A percentile compares a stretch with the other conserved stretches of the same genome.
These are phyloP conservation scores for Kazachstania kunashirensis DNA, from an alignment of 805 yeast species.

Conservation along the genomic window DNA sequence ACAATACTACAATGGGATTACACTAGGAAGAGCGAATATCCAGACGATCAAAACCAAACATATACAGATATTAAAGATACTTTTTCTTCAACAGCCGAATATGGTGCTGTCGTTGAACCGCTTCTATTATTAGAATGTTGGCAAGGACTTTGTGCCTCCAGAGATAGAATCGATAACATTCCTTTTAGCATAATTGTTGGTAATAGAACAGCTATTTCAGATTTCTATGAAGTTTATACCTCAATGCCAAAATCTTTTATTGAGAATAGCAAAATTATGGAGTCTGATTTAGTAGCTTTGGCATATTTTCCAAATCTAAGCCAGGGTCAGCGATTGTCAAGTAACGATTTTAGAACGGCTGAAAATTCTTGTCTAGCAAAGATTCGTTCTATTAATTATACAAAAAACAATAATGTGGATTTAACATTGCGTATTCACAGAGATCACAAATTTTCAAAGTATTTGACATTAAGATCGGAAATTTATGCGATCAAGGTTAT, in stretches of 20 bases:
- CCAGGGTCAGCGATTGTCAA: slow-evolving; percentile 22
- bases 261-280: slow-evolving; percentile 48
- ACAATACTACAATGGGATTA: slow-evolving; percentile 72
- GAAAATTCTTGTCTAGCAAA: slow-evolving; percentile 66
- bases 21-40: slow-evolving; percentile 44
- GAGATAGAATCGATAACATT: slow-evolving; percentile 41
- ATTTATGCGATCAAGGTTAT: slow-evolving; percentile 64
- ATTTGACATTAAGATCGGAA: slow-evolving; percentile 53
- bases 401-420: slow-evolving; percentile 60
- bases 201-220: slow-evolving; percentile 72
- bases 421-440: slow-evolving; percentile 59
- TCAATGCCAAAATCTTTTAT: slow-evolving; percentile 48
- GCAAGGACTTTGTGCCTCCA: slow-evolving; percentile 76
- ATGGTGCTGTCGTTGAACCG: slow-evolving; percentile 65
- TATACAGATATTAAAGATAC: slow-evolving; percentile 43
- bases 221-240: slow-evolving; percentile 79
- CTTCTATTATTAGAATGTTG: slow-evolving; percentile 81
- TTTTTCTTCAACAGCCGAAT: slow-evolving; percentile 54
- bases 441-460: slow-evolving; percentile 36
- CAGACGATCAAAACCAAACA: slow-evolving; percentile 39
- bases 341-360: slow-evolving; percentile 28
- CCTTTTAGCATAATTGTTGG: slow-evolving; percentile 68
- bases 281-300: slow-evolving; percentile 65
- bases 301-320: slow-evolving; percentile 39
- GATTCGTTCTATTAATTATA: slow-evolving; percentile 59